phyloP scores from a whole-genome alignment of 257 asterid genomes.

The Dorcoceras hygrometricum region DNA sequence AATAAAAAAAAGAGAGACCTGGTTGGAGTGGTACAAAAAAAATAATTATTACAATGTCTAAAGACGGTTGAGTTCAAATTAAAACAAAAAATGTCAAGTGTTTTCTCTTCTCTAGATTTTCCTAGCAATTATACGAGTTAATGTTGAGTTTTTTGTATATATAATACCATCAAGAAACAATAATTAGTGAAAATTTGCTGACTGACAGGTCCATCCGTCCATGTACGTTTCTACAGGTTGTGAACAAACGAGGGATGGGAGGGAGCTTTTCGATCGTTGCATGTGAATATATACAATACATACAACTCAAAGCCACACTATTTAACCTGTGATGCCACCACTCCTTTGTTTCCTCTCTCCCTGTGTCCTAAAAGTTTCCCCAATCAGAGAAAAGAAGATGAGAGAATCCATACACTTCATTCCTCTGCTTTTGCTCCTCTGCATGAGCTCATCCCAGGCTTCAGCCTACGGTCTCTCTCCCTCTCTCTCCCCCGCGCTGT shows the following conservation, averaged over 20 bases:
- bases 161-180: not conserved
- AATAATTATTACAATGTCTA: no score
- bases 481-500: slow-evolving; percentile 4
- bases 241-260: not conserved
- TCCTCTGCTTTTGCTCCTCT: slow-evolving; percentile 24
- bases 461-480: slow-evolving; percentile 28
- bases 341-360: not conserved
- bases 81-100: no score
- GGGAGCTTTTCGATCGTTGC: slow-evolving; percentile 14
- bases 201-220: slow-evolving; percentile 8
- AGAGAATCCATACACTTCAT: slow-evolving; percentile 9
- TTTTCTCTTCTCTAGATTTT: no score
- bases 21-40: no score
- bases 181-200: not conserved
- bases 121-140: not conserved
- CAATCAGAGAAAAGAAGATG: slow-evolving; percentile 20
- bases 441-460: slow-evolving; percentile 18
- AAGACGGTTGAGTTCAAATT: no score
- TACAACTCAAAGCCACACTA: slow-evolving; percentile 22
- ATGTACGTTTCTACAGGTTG: not conserved
- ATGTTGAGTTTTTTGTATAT: no score
- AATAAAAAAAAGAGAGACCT: no score
- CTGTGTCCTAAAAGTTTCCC: not conserved
- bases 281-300: slow-evolving; percentile 18
- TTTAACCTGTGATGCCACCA: slow-evolving; percentile 41